Percentiles rank a stretch among this genome's conserved stretches.
Evolutionary conservation across 1,139 yeast genomes (phyloP).

Genomic region (Saccharomyces uvarum): DNA sequence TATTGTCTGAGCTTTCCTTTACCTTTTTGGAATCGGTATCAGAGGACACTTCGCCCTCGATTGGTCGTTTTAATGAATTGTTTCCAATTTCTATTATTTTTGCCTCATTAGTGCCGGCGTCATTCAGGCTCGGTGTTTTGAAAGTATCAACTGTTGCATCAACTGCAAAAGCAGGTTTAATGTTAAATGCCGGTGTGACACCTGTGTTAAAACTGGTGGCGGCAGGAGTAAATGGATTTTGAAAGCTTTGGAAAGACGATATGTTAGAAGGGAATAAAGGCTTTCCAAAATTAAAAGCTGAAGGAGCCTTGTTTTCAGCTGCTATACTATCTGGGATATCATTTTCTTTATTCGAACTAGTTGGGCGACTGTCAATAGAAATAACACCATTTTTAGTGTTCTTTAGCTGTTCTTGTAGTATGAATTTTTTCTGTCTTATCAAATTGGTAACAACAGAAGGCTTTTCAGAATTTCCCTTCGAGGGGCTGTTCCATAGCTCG

Average conservation of each 20-base stretch:
- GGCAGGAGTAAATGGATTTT: slow-evolving; percentile 9
- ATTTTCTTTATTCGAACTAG: background rate
- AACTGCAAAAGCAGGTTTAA: slow-evolving; percentile 8
- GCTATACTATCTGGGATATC: background rate
- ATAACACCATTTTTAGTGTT: background rate
- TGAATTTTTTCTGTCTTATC: background rate
- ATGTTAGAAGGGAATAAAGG: background rate
- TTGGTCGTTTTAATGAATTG: background rate
- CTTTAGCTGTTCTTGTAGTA: background rate
- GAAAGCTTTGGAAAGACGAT: background rate
- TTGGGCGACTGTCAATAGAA: background rate
- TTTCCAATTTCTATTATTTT: background rate
- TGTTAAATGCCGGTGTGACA: slow-evolving; percentile 2
- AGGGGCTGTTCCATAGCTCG: background rate
- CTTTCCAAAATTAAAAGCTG: background rate
- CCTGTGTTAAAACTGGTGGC: background rate
- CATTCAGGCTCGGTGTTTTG: background rate
- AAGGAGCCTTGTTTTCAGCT: background rate
- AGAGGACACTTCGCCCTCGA: background rate
- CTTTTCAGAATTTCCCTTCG: background rate
- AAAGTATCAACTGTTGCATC: background rate
- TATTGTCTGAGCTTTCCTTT: background rate
- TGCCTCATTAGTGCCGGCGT: background rate
- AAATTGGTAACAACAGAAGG: background rate
- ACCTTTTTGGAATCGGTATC: background rate